A percentile compares a stretch with the other conserved stretches of the same genome.
Evolutionary conservation across 1,139 yeast genomes (phyloP).

Genomic region (Blastobotrys aristatus): DNA sequence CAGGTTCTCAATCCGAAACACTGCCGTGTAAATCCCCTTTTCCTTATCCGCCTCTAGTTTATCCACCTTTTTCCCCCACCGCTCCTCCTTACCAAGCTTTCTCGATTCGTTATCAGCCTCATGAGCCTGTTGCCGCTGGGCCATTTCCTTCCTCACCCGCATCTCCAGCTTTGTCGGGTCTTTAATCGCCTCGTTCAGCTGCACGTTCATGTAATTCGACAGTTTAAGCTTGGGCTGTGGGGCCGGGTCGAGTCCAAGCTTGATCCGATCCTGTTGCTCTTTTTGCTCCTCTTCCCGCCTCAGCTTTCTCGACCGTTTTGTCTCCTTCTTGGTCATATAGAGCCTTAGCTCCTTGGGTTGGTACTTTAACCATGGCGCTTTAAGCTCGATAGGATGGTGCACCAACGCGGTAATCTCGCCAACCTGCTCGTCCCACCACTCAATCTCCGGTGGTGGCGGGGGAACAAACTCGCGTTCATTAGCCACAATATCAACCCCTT

Average conservation of each 20-base stretch:
- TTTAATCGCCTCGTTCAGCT: constrained; percentile 78
- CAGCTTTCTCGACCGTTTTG: constrained; percentile 67
- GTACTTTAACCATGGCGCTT: constrained; percentile 52
- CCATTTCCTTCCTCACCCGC: constrained; percentile 64
- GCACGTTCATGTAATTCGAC: constrained; percentile 76
- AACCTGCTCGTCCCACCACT: constrained; percentile 79
- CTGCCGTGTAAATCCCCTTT: constrained; percentile 56
- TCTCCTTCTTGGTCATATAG: constrained; percentile 70
- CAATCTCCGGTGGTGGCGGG: constrained; percentile 52
- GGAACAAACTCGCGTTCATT: constrained; percentile 51
- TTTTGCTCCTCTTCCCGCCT: constrained; percentile 59
- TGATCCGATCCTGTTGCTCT: constrained; percentile 71
- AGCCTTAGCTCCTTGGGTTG: constrained; percentile 42
- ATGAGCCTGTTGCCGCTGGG: constrained; percentile 58
- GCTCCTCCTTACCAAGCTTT: constrained; percentile 55
- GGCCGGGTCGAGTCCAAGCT: constrained; percentile 77
- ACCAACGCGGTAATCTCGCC: constrained; percentile 55
- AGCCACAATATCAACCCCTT: constrained; percentile 41
- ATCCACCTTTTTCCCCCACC: constrained; percentile 40
- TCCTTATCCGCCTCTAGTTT: constrained; percentile 48
- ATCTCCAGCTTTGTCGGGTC: constrained; percentile 88
- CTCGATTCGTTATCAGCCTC: constrained; percentile 56
- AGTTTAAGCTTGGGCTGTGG: constrained; percentile 87
- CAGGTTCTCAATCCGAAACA: constrained; percentile 52
- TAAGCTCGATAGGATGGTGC: constrained; percentile 74